Base-by-base conservation (phyloP, 371 early-diverging fungal genomes). In the Batrachochytrium dendrobatidis region DNA sequence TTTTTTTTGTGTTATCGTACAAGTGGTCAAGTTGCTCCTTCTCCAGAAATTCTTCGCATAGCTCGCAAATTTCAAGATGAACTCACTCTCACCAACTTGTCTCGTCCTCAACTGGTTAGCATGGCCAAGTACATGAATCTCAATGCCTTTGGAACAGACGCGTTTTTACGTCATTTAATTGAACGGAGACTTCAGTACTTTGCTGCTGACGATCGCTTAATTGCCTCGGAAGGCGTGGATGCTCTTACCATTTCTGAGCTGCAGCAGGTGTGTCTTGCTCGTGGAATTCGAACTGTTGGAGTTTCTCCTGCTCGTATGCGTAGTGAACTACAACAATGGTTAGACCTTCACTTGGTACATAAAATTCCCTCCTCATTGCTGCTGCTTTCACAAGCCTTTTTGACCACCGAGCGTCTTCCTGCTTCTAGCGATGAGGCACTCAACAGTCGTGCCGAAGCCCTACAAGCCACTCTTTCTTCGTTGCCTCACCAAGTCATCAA, bases 131-230 rank as follows among this genome's bases (percentile, higher is more conserved):
- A 90, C 76, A 88, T 95, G 90, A 87, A 84, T 61, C 81, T 95
- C 64, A 90, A 89, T 56, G 87, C 92, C 18, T 95, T 95, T 73
- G 98, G 96, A 30, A 95, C 95, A 17, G 96, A 96, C 74, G 85
- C 87, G 58, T 92, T 91, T 62, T 79, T 95, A 63, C 83, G 94
- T 53, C 89, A 87, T 75, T 90, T 88, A 69, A 86, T 96, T 64
- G 82, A 91, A 29, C 85, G 85, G 59, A 78, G 86, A 39, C 88
- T 96, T 85, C 75, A 81, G 51, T 82, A 90, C 59, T 84, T 98
- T 59, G 84, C 86, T 57, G 80, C 83, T 6, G 98, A 98, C 73
- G 98, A 98, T 70, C 64, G 82, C 81, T 80, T 90, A 62, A 95
- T 95, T 61, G 73, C 74, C 59, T 69, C 73, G 5, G 97, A 96